phyloP scores from a whole-genome alignment of 192 early-diverging fungal genomes.

The Thamnidium elegans region DNA sequence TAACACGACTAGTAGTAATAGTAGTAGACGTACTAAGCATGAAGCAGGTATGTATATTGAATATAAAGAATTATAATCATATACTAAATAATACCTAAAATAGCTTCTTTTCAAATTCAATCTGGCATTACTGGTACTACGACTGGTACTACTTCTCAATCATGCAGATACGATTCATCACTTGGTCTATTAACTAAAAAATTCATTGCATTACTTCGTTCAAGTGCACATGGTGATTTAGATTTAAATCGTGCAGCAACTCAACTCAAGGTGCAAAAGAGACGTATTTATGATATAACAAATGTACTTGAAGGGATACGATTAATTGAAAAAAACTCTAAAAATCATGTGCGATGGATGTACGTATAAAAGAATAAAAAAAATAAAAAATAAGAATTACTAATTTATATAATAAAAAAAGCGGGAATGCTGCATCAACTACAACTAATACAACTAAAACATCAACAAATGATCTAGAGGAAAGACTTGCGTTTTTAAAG shows the following conservation, averaged over 20 bases:
- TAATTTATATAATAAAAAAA: constrained; percentile 3
- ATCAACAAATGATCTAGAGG: not conserved
- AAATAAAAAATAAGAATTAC: not conserved
- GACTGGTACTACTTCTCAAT: constrained; percentile 7
- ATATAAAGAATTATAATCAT: constrained; percentile 6
- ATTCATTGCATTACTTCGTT: constrained; percentile 52
- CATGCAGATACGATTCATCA: constrained; percentile 41
- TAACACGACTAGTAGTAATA: not conserved
- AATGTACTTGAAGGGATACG: constrained; percentile 66
- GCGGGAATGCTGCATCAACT: constrained; percentile 15
- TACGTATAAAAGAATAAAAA: constrained; percentile 22
- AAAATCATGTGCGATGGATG: constrained; percentile 71
- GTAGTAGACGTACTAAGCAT: not conserved
- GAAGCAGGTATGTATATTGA: constrained; percentile 2
- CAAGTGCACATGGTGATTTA: constrained; percentile 47
- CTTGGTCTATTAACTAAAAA: constrained; percentile 59
- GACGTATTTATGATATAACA: constrained; percentile 69
- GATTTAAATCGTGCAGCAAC: constrained; percentile 59
- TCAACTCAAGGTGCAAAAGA: constrained; percentile 60
- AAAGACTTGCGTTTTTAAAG: constrained; percentile 4
- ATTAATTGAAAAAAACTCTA: constrained; percentile 63
- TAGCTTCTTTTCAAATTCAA: constrained; percentile 19
- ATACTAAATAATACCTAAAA: not conserved
- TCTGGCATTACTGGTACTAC: not conserved
- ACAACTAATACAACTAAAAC: not conserved